A percentile compares a stretch with the other conserved stretches of the same genome.
Evolutionary conservation across 2,329 filamentous ascomycete species (phyloP).

Genomic region (Penicillium sp.): DNA sequence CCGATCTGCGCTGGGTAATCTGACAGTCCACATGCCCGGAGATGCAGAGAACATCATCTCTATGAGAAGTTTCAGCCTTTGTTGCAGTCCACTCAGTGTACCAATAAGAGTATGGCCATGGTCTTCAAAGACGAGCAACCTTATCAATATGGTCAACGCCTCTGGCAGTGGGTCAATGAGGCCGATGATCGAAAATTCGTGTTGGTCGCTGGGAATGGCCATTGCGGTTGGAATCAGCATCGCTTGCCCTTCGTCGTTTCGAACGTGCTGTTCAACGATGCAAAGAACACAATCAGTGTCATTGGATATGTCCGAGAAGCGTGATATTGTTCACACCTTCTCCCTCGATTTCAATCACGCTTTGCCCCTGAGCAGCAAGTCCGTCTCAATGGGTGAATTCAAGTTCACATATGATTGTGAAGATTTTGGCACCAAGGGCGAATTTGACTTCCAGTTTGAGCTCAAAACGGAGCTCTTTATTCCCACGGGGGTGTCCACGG

Average conservation of each 20-base stretch:
- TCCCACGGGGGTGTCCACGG: not conserved
- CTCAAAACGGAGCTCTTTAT: not conserved
- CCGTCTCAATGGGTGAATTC: not conserved
- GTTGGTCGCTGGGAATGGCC: not conserved
- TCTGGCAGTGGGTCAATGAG: constrained; percentile 4
- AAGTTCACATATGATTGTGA: constrained; percentile 1
- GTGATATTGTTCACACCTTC: not conserved
- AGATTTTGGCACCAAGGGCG: not conserved
- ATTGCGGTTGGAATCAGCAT: constrained; percentile 1
- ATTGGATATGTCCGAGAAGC: not conserved
- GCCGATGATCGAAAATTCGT: constrained; percentile 1
- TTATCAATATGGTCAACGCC: constrained; percentile 1
- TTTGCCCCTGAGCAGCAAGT: not conserved
- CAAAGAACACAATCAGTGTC: not conserved
- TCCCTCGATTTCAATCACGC: not conserved
- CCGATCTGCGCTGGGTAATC: not conserved
- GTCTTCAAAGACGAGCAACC: not conserved
- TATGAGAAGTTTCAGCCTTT: not conserved
- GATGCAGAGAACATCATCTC: not conserved
- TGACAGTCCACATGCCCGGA: not conserved
- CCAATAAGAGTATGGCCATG: not conserved
- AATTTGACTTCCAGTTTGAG: not conserved
- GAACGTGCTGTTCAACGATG: not conserved
- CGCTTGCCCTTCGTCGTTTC: not conserved
- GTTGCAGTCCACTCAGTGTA: not conserved